phyloP scores from a whole-genome alignment of 1,284 basidiomycete genomes.

The Tilletia walkeri region DNA sequence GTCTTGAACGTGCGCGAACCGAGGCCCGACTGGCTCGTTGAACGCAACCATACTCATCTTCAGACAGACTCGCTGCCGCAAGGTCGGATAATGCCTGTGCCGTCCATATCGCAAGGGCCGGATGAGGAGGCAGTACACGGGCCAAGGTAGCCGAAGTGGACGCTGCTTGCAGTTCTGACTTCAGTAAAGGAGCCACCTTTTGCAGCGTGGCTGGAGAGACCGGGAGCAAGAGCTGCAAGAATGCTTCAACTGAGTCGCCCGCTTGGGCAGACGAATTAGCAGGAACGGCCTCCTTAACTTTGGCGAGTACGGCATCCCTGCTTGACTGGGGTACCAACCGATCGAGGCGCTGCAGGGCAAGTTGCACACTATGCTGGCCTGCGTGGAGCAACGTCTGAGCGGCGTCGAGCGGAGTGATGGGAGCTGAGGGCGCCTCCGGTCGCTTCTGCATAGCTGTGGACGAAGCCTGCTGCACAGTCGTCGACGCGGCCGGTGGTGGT shows the following conservation, averaged over 20 bases:
- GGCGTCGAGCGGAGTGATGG: constrained; percentile 6
- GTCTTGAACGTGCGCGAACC: background rate
- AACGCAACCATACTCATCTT: constrained; percentile 12
- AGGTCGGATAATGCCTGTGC: constrained; percentile 3
- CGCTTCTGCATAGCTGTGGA: background rate
- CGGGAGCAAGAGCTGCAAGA: constrained; percentile 6
- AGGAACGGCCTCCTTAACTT: background rate
- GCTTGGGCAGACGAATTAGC: background rate
- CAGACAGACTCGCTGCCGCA: constrained; percentile 3
- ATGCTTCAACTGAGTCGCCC: background rate
- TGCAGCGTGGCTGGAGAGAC: background rate
- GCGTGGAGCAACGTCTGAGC: background rate
- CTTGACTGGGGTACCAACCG: background rate
- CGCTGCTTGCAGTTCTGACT: background rate
- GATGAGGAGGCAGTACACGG: constrained; percentile 7
- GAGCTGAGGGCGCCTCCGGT: background rate
- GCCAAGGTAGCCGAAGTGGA: background rate
- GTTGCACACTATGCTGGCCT: background rate
- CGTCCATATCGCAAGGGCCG: constrained; percentile 5
- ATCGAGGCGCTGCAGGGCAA: background rate
- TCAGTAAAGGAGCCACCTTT: background rate
- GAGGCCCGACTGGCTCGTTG: constrained; percentile 10
- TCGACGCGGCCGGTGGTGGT: background rate
- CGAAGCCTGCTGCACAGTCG: background rate
- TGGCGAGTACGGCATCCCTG: background rate